Conservation (phyloP, 768 basidiomycete species). For the Pleurotus sapidus region DNA sequence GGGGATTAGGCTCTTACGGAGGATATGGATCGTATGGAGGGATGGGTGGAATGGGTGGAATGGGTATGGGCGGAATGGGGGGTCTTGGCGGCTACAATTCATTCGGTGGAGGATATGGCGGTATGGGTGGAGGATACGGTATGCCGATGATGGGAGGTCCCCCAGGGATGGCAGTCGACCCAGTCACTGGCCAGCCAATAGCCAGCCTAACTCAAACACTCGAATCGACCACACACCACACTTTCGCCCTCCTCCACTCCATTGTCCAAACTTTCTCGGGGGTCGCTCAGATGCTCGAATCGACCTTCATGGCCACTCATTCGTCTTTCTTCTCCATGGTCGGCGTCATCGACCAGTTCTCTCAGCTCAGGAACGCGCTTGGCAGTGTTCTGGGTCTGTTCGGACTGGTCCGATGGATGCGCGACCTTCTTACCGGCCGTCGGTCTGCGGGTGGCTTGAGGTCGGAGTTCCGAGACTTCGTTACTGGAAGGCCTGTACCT, state of each 20-base stretch:
- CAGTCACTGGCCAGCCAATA: constrained; percentile 31
- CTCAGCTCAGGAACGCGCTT: constrained; percentile 85
- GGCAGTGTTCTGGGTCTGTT: constrained; percentile 94
- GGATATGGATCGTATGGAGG: constrained; percentile 40
- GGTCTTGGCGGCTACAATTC: constrained; percentile 22
- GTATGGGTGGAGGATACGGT: constrained; percentile 36
- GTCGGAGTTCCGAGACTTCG: constrained; percentile 74
- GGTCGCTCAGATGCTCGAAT: constrained; percentile 96
- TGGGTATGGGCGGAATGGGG: constrained; percentile 38
- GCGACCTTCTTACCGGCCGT: constrained; percentile 51
- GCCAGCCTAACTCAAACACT: constrained; percentile 83
- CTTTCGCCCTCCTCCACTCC: constrained; percentile 90
- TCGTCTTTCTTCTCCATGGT: constrained; percentile 96
- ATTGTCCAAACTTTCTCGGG: constrained; percentile 95
- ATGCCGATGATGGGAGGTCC: constrained; percentile 16
- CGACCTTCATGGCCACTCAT: constrained; percentile 96
- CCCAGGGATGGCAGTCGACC: constrained; percentile 19
- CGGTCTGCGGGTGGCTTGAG: constrained; percentile 34
- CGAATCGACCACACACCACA: constrained; percentile 86
- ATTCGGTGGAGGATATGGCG: constrained; percentile 27
- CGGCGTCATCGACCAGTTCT: constrained; percentile 93
- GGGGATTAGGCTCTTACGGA: constrained; percentile 39
- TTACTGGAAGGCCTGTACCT: constrained; percentile 55
- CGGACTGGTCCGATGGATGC: constrained; percentile 85
- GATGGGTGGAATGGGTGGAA: constrained; percentile 28